Percentiles rank a stretch among this genome's conserved stretches.
These are phyloP conservation scores for Delphinella strobiligena DNA, from an alignment of 2,329 filamentous ascomycete species.

Conservation along the genomic window DNA sequence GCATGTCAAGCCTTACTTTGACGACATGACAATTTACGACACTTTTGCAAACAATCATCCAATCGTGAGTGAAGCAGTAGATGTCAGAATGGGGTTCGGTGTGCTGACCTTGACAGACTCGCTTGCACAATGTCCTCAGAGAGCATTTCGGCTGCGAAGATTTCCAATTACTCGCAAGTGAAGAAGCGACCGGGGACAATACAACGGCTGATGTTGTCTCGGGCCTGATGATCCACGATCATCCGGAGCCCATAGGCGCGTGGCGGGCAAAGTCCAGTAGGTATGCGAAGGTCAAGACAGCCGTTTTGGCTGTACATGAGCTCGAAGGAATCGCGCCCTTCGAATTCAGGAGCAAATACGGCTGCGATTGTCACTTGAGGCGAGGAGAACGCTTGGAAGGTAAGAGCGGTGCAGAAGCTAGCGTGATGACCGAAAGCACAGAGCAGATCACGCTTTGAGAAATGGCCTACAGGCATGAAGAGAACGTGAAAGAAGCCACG, in stretches of 20 bases:
- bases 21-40: conserved; percentile 79
- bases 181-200: conserved; percentile 40
- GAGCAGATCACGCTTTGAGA: too few relatives aligned
- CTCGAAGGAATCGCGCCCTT: conserved; percentile 39
- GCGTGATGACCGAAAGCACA: too few relatives aligned
- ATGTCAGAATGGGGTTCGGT: too few relatives aligned
- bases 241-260: conserved; percentile 50
- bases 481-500: too few relatives aligned
- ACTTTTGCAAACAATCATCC: conserved; percentile 79
- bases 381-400: not conserved
- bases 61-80: conserved; percentile 39
- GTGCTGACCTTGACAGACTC: conserved; percentile 45
- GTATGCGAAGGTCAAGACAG: conserved; percentile 60
- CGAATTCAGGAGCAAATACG: conserved; percentile 49
- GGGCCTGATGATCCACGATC: conserved; percentile 64
- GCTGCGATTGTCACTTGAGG: conserved; percentile 46
- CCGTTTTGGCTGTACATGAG: conserved; percentile 43
- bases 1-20: conserved; percentile 67
- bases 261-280: conserved; percentile 45
- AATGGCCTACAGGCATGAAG: too few relatives aligned
- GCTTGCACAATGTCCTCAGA: conserved; percentile 52
- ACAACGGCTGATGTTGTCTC: conserved; percentile 44
- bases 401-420: too few relatives aligned
- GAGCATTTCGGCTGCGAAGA: conserved; percentile 53
- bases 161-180: conserved; percentile 44